A percentile compares a stretch with the other conserved stretches of the same genome.
phyloP scores from a whole-genome alignment of 306 rosid species.

The Gillenia trifoliata region DNA sequence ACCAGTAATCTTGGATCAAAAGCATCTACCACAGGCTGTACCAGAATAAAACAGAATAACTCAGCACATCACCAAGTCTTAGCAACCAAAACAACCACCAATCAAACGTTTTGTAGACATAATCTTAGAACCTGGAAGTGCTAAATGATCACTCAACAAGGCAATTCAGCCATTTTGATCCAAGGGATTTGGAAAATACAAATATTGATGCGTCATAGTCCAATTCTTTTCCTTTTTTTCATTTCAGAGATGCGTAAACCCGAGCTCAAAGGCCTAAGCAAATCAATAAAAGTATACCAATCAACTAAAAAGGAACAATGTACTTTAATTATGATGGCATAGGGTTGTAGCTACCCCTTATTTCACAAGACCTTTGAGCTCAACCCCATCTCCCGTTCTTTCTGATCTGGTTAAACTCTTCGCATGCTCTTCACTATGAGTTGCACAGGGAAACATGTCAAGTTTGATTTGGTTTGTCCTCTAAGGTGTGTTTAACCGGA shows the following conservation, averaged over 20 bases:
- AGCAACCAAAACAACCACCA: conserved; percentile 11
- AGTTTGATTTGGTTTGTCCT: neutral
- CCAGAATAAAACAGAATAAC: conserved; percentile 6
- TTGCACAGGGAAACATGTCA: no score
- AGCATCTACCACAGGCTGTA: conserved; percentile 98
- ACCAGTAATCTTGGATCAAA: conserved; percentile 91
- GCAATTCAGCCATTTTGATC: neutral
- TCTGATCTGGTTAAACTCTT: no score
- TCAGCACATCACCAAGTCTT: neutral
- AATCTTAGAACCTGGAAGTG: neutral
- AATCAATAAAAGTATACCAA: neutral
- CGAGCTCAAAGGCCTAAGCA: neutral
- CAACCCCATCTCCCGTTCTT: no score
- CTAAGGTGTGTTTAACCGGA: no score
- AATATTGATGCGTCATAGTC: neutral
- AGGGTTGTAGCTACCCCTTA: neutral
- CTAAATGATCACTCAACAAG: neutral
- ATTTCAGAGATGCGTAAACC: neutral
- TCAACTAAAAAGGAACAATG: neutral
- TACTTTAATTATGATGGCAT: neutral
- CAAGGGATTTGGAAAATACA: neutral
- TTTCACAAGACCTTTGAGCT: neutral
- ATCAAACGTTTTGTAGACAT: neutral
- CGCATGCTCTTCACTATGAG: no score
- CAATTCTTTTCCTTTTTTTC: neutral